These are phyloP conservation scores for Globisporangium camurandrum DNA, from an alignment of 352 stramenopile species.

Conservation along the genomic window DNA sequence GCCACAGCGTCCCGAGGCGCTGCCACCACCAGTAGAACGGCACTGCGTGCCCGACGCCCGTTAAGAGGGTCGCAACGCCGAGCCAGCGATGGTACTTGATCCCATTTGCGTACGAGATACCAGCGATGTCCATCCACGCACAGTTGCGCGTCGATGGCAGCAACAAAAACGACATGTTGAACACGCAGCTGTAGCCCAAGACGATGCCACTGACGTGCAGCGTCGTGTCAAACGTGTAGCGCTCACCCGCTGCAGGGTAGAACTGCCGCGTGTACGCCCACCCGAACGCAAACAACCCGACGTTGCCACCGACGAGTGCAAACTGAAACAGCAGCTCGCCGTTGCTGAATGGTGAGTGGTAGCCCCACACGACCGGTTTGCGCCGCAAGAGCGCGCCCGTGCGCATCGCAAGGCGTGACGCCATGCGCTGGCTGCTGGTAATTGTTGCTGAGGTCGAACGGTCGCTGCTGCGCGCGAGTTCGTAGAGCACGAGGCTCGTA, in stretches of 20 bases:
- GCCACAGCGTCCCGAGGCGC: conserved; percentile 21
- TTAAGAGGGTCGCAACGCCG: conserved; percentile 30
- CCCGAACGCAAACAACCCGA: conserved; percentile 39
- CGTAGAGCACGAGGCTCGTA: conserved; percentile 29
- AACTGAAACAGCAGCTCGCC: conserved; percentile 59
- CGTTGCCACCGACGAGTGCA: conserved; percentile 38
- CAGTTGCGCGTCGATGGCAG: conserved; percentile 48
- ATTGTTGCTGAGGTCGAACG: too few relatives aligned
- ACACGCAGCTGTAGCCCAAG: conserved; percentile 46
- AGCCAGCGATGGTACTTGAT: conserved; percentile 64
- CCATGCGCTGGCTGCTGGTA: conserved; percentile 8
- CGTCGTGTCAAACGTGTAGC: conserved; percentile 38
- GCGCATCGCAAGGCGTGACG: conserved; percentile 17
- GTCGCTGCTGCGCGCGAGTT: conserved; percentile 24
- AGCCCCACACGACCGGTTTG: conserved; percentile 21
- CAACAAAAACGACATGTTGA: conserved; percentile 60
- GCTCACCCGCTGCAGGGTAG: conserved; percentile 14
- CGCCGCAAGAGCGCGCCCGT: conserved; percentile 37
- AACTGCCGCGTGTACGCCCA: conserved; percentile 34
- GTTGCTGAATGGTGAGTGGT: conserved; percentile 28
- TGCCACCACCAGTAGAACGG: conserved; percentile 44
- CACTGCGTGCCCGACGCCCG: conserved; percentile 25
- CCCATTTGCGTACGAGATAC: conserved; percentile 52
- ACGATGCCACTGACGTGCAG: conserved; percentile 33
- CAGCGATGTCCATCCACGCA: conserved; percentile 58